Conservation (phyloP, 208 protist genomes). For the Tritrichomonas foetus region DNA sequence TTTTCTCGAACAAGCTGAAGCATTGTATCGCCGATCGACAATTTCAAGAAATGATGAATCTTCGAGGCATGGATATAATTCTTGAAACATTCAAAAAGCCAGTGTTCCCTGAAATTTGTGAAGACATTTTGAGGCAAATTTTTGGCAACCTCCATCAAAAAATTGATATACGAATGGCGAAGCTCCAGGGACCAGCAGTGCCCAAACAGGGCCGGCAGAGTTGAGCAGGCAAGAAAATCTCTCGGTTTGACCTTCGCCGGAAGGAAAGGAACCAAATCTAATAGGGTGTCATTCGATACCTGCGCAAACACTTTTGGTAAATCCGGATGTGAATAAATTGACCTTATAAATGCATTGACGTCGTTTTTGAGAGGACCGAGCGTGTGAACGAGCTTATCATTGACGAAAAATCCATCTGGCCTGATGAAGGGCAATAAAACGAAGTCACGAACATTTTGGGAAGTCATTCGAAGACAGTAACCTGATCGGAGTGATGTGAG, state of each 20-base stretch:
- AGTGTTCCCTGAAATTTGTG: background rate
- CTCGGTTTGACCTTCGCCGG: background rate
- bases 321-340: background rate
- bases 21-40: background rate
- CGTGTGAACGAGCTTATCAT: background rate
- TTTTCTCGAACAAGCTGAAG: background rate
- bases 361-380: background rate
- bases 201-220: background rate
- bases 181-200: background rate
- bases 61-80: background rate
- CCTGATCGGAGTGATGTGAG: background rate
- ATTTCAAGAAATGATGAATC: background rate
- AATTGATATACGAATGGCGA: background rate
- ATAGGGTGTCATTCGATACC: background rate
- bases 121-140: background rate
- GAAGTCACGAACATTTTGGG: background rate
- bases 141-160: background rate
- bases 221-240: background rate
- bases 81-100: conserved; percentile 19
- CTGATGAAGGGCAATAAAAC: background rate
- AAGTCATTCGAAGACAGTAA: background rate
- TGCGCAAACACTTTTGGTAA: background rate
- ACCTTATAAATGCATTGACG: background rate
- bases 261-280: background rate
- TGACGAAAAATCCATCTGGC: background rate